Conservation (phyloP, 169 alveolate genomes). For the Neospora caninum region DNA sequence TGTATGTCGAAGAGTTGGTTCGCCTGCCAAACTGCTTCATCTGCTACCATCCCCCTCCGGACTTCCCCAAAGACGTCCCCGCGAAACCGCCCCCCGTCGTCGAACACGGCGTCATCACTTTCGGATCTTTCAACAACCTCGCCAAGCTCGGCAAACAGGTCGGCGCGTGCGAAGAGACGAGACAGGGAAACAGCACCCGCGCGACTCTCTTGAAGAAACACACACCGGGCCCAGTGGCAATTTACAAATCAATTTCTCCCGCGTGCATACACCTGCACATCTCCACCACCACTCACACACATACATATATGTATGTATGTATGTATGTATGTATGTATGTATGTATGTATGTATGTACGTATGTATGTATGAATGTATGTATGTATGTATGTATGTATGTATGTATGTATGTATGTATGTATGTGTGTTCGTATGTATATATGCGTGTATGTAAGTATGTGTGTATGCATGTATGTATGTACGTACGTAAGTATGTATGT, state of each 20-base stretch:
- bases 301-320: too few relatives aligned
- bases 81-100: slow-evolving; percentile 71
- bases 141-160: slow-evolving; percentile 80
- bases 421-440: neutral
- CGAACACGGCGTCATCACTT: slow-evolving; percentile 77
- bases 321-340: too few relatives aligned
- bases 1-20: slow-evolving; percentile 75
- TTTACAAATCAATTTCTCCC: too few relatives aligned
- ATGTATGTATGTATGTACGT: neutral
- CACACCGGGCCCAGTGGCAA: neutral
- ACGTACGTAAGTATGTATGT: neutral
- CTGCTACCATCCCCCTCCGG: slow-evolving; percentile 75
- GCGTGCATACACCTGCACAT: too few relatives aligned
- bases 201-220: neutral
- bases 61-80: slow-evolving; percentile 48
- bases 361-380: neutral
- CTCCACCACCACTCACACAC: too few relatives aligned
- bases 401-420: neutral
- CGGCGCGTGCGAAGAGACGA: neutral
- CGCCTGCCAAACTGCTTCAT: slow-evolving; percentile 81
- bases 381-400: neutral
- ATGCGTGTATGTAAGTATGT: neutral
- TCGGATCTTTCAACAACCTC: slow-evolving; percentile 84
- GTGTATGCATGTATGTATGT: neutral
- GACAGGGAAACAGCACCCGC: neutral